Conservation (phyloP, 495 filamentous ascomycete species). For the Penicillium longicatenatum region DNA sequence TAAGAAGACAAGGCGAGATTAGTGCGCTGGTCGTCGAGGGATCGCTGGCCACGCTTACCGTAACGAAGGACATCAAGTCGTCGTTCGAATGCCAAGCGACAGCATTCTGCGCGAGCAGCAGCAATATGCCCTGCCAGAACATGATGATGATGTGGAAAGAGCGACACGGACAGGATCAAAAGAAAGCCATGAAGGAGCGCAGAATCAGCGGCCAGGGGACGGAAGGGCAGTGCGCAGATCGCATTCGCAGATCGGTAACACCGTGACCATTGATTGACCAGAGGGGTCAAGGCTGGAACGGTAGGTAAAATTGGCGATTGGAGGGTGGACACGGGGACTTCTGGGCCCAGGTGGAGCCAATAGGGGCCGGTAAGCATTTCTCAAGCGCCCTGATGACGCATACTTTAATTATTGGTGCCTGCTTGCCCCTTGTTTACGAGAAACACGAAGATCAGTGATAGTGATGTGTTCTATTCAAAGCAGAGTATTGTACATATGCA, state of each 20-base stretch:
- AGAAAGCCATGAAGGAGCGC: slow-evolving; percentile 15
- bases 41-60: slow-evolving; percentile 11
- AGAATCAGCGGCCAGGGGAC: slow-evolving; percentile 5
- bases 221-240: slow-evolving; percentile 6
- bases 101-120: slow-evolving; percentile 17
- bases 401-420: background rate
- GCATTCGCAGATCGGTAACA: background rate
- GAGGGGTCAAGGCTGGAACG: background rate
- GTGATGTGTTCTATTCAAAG: background rate
- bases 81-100: slow-evolving; percentile 21
- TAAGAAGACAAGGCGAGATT: slow-evolving; percentile 13
- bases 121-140: slow-evolving; percentile 19
- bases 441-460: background rate
- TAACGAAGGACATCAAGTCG: slow-evolving; percentile 28
- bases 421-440: background rate
- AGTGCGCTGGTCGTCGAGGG: background rate
- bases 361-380: background rate
- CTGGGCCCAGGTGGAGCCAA: slow-evolving; percentile 1
- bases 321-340: background rate
- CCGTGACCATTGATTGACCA: background rate
- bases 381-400: slow-evolving; percentile 2
- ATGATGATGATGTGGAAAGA: slow-evolving; percentile 18
- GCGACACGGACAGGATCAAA: slow-evolving; percentile 13
- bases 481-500: background rate
- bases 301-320: background rate